Percentiles rank a stretch among this genome's conserved stretches.
Conservation (phyloP, 2,329 filamentous ascomycete species). For the Plectosphaerella sp. region DNA sequence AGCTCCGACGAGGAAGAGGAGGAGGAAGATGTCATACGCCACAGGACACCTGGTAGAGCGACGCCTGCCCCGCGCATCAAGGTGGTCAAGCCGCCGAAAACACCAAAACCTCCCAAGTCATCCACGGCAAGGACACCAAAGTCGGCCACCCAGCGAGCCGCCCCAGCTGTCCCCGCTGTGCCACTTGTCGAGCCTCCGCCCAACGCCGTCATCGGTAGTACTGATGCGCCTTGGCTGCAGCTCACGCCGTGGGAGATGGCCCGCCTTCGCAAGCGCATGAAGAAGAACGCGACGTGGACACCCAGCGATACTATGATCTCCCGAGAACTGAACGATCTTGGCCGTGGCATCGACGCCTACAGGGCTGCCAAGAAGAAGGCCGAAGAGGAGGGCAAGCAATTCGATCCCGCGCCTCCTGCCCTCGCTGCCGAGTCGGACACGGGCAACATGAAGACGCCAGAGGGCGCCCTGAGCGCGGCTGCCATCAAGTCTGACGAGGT, state of each 20-base stretch:
- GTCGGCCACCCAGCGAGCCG: constrained; percentile 13
- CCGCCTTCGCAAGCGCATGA: constrained; percentile 77
- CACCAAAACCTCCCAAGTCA: constrained; percentile 29
- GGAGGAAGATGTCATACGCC: constrained; percentile 1
- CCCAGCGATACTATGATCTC: constrained; percentile 84
- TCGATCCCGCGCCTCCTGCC: constrained; percentile 42
- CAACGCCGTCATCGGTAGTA: constrained; percentile 53
- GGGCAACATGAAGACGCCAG: constrained; percentile 48
- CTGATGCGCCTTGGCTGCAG: constrained; percentile 61
- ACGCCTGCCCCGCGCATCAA: constrained; percentile 44
- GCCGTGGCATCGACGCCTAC: constrained; percentile 61
- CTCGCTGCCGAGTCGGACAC: constrained; percentile 43
- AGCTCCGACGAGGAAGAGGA: constrained; percentile 43
- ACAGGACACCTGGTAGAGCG: constrained; percentile 16
- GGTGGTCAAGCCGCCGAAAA: constrained; percentile 39
- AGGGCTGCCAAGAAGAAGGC: constrained; percentile 59
- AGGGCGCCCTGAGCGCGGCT: constrained; percentile 56
- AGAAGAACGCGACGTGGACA: constrained; percentile 84
- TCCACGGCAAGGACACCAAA: constrained; percentile 15
- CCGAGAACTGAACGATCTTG: constrained; percentile 67
- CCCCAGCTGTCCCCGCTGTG: constrained; percentile 20
- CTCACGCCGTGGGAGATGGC: constrained; percentile 62
- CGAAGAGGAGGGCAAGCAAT: constrained; percentile 59
- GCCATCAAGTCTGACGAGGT: constrained; percentile 56
- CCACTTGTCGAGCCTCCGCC: constrained; percentile 10